Evolutionary conservation across 805 yeast species (phyloP).

Genomic region (Yamadazyma paraphyllophila): DNA sequence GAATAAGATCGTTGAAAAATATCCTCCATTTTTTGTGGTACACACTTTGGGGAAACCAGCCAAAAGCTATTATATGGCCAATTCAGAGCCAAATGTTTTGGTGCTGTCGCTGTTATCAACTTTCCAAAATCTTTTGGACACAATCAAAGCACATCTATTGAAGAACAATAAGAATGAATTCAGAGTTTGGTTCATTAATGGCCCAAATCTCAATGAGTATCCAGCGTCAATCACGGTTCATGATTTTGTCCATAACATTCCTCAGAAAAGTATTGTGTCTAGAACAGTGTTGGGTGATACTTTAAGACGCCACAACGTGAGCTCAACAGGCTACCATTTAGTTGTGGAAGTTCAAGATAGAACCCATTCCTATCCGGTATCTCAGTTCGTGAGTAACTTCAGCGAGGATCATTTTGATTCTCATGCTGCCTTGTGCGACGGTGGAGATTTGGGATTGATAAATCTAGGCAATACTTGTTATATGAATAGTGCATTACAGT

Average conservation of each 20-base stretch:
- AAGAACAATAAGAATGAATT: slow-evolving; percentile 19
- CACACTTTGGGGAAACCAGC: slow-evolving; percentile 24
- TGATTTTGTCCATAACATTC: slow-evolving; percentile 28
- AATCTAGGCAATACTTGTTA: slow-evolving; percentile 91
- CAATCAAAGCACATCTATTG: slow-evolving; percentile 21
- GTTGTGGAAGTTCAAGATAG: slow-evolving; percentile 27
- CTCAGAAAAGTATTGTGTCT: slow-evolving; percentile 27
- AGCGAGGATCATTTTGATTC: slow-evolving; percentile 13
- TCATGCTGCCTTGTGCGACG: slow-evolving; percentile 13
- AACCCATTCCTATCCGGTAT: neutral
- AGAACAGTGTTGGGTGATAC: slow-evolving; percentile 21
- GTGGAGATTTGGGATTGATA: slow-evolving; percentile 56
- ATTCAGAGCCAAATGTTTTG: slow-evolving; percentile 15
- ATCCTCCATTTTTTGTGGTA: slow-evolving; percentile 35
- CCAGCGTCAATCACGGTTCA: slow-evolving; percentile 23
- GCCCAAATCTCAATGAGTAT: slow-evolving; percentile 20
- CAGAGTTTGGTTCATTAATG: slow-evolving; percentile 38
- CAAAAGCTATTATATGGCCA: slow-evolving; percentile 2
- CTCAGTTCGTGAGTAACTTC: neutral
- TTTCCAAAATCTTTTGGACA: slow-evolving; percentile 31
- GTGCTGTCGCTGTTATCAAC: slow-evolving; percentile 32
- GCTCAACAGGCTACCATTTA: slow-evolving; percentile 22
- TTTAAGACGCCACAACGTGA: slow-evolving; percentile 31
- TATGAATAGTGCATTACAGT: slow-evolving; percentile 93
- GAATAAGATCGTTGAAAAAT: slow-evolving; percentile 30